phyloP scores from a whole-genome alignment of 2,329 filamentous ascomycete genomes.

The Penicillium sp. region DNA sequence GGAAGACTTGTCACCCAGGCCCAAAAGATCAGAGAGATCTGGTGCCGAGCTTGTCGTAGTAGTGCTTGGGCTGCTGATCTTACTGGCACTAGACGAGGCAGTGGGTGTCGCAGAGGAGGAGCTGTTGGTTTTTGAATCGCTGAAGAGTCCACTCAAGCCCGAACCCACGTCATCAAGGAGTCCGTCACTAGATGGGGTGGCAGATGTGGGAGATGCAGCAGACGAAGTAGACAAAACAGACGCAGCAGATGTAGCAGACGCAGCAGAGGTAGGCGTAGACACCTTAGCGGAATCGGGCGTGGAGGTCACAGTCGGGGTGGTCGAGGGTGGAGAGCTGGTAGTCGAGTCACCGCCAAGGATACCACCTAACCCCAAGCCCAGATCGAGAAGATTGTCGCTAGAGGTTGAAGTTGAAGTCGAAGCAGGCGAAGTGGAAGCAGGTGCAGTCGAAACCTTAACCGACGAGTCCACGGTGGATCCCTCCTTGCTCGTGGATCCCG shows the following conservation, averaged over 20 bases:
- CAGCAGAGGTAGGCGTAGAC: neutral
- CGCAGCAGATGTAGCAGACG: neutral
- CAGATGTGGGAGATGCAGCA: neutral
- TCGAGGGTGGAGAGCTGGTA: neutral
- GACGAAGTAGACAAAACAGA: neutral
- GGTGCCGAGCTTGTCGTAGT: conserved; percentile 1
- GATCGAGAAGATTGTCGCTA: neutral
- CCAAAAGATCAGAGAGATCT: conserved; percentile 5
- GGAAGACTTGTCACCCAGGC: conserved; percentile 6
- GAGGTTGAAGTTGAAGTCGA: neutral
- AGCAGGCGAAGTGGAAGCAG: neutral
- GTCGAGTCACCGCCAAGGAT: neutral
- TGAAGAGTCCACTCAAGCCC: neutral
- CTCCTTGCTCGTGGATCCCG: conserved; percentile 2
- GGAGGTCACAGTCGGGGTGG: neutral
- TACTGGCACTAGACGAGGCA: neutral
- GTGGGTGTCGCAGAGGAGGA: neutral
- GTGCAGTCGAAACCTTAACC: conserved; percentile 1
- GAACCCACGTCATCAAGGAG: conserved; percentile 11
- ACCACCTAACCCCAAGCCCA: neutral
- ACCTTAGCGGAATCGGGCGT: neutral
- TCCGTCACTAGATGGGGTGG: conserved; percentile 2
- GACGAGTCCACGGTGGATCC: neutral
- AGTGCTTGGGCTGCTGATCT: neutral
- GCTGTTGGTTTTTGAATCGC: neutral